Conservation (phyloP, 805 yeast species). For the Sugiyamaella valdiviana region DNA sequence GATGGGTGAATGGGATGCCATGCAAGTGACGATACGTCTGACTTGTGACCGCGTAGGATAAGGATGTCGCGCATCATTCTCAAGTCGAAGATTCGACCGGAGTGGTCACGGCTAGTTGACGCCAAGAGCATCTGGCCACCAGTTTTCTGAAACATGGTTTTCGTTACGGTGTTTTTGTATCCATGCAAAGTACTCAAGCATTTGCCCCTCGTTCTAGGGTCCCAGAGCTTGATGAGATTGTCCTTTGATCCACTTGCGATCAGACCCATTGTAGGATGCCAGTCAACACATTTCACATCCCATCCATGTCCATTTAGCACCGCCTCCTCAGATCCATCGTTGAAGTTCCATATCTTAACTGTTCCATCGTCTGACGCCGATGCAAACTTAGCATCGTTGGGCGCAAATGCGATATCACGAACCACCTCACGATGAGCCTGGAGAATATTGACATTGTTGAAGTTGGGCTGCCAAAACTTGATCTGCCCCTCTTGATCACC, state of each 20-base stretch:
- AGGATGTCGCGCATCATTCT: conserved; percentile 74
- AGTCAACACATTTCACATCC: conserved; percentile 96
- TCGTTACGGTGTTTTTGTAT: conserved; percentile 89
- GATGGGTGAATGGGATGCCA: conserved; percentile 92
- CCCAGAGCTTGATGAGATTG: conserved; percentile 91
- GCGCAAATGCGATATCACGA: conserved; percentile 82
- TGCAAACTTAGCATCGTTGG: conserved; percentile 86
- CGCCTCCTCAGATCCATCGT: conserved; percentile 80
- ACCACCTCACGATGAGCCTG: conserved; percentile 75
- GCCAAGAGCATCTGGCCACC: conserved; percentile 72
- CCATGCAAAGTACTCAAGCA: conserved; percentile 81
- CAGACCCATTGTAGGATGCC: conserved; percentile 89
- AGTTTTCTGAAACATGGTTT: conserved; percentile 75
- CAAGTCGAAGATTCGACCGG: conserved; percentile 81
- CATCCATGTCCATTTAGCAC: conserved; percentile 89
- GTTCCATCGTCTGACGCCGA: conserved; percentile 90
- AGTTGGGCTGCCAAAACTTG: conserved; percentile 97
- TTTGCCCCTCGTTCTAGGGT: conserved; percentile 66
- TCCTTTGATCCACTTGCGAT: conserved; percentile 94
- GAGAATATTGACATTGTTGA: conserved; percentile 73
- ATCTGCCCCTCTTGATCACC: conserved; percentile 90
- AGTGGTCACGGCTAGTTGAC: conserved; percentile 81
- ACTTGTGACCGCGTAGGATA: conserved; percentile 69
- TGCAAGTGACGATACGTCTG: conserved; percentile 75
- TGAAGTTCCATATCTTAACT: conserved; percentile 90